phyloP scores from a whole-genome alignment of 1,284 basidiomycete species.

The Puccinia triticina region DNA sequence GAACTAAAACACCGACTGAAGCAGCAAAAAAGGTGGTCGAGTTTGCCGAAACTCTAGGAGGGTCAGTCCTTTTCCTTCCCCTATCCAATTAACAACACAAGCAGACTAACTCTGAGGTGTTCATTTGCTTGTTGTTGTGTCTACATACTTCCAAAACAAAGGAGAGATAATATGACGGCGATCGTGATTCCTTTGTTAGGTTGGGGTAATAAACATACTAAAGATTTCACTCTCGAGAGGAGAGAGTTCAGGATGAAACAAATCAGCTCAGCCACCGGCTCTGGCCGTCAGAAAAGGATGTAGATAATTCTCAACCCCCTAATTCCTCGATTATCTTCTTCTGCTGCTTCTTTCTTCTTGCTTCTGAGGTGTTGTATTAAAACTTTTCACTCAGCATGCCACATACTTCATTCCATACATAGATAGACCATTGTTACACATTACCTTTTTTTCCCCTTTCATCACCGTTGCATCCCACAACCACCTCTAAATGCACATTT shows the following conservation, averaged over 20 bases:
- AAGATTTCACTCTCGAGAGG: conserved; percentile 77
- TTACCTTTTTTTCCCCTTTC: not conserved
- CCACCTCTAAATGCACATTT: too few relatives aligned
- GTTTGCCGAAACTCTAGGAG: conserved; percentile 83
- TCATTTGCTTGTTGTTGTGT: not conserved
- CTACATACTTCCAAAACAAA: conserved; percentile 60
- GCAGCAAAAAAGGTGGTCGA: conserved; percentile 81
- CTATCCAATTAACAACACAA: not conserved
- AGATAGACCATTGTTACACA: not conserved
- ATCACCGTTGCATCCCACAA: not conserved
- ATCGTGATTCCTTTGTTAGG: conserved; percentile 90
- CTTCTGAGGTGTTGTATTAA: not conserved
- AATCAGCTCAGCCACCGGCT: conserved; percentile 61
- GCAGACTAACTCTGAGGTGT: not conserved
- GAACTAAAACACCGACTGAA: conserved; percentile 71
- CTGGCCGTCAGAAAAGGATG: conserved; percentile 32
- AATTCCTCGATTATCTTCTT: too few relatives aligned
- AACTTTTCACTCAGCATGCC: too few relatives aligned
- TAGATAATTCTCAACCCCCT: not conserved
- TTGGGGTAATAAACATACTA: conserved; percentile 79
- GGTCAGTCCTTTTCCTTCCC: conserved; percentile 52
- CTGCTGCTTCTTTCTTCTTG: not conserved
- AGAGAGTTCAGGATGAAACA: conserved; percentile 76
- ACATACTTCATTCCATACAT: too few relatives aligned
- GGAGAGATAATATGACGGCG: conserved; percentile 87